Evolutionary conservation across 2,329 filamentous ascomycete genomes (phyloP).

Genomic region (Capronia americana): DNA sequence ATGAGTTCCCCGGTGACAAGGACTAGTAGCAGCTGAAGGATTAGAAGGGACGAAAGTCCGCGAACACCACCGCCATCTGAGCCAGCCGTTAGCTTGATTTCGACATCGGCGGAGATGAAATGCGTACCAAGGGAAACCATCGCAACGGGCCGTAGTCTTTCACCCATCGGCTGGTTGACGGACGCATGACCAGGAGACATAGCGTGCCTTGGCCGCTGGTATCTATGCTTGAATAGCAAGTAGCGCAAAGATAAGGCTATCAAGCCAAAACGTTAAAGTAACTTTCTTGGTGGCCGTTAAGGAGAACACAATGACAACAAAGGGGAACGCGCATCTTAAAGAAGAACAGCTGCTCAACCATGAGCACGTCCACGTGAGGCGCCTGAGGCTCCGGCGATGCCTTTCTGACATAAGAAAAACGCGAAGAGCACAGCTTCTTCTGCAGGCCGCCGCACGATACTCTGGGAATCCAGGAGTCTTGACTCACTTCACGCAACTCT

Average conservation of each 20-base stretch:
- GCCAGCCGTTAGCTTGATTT: constrained; percentile 22
- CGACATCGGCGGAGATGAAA: not conserved
- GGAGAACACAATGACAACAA: not conserved
- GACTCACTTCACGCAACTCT: not conserved
- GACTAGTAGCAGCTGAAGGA: constrained; percentile 47
- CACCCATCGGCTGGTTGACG: not conserved
- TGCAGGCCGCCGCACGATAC: not conserved
- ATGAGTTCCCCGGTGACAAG: constrained; percentile 38
- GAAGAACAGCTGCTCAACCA: not conserved
- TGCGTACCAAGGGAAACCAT: constrained; percentile 32
- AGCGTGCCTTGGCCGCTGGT: not conserved
- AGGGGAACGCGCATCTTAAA: not conserved
- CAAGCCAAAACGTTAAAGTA: constrained; percentile 5
- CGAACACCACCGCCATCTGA: constrained; percentile 52
- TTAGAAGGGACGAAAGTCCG: constrained; percentile 48
- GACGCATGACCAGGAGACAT: not conserved
- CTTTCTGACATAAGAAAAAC: not conserved
- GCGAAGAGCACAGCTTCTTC: constrained; percentile 3
- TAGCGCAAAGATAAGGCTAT: not conserved
- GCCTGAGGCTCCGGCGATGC: not conserved
- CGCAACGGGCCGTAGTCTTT: constrained; percentile 20
- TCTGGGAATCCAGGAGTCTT: not conserved
- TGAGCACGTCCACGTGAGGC: not conserved
- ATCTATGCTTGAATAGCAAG: not conserved
- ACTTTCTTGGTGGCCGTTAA: not conserved